Evolutionary conservation across 768 basidiomycete genomes (phyloP).

Genomic region (Podaxis carcinomalis): DNA sequence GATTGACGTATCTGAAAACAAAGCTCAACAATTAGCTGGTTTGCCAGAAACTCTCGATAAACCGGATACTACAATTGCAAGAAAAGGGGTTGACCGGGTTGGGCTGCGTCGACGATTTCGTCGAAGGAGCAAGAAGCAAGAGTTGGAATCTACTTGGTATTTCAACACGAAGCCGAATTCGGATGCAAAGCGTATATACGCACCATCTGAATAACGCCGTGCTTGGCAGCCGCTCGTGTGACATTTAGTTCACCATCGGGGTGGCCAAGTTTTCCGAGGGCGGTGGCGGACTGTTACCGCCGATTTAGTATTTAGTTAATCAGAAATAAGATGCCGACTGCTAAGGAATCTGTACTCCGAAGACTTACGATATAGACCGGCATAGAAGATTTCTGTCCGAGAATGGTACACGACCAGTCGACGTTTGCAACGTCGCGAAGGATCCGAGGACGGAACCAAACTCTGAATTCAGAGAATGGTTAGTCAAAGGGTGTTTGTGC

Average conservation of each 20-base stretch:
- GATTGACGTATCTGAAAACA: conserved; percentile 76
- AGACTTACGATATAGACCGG: conserved; percentile 53
- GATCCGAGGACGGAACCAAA: conserved; percentile 93
- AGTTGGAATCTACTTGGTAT: conserved; percentile 73
- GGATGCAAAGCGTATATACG: background rate
- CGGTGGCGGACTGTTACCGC: conserved; percentile 57
- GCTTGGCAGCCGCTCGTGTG: conserved; percentile 83
- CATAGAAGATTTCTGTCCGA: conserved; percentile 72
- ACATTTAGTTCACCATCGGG: conserved; percentile 92
- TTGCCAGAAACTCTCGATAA: background rate
- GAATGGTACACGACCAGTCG: conserved; percentile 78
- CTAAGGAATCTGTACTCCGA: conserved; percentile 7
- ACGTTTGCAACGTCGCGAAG: conserved; percentile 83
- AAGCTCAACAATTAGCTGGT: background rate
- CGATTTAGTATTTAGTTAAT: background rate
- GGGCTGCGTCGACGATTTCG: conserved; percentile 83
- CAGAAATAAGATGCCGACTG: background rate
- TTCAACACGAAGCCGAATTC: background rate
- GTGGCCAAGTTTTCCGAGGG: conserved; percentile 93
- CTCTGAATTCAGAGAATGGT: conserved; percentile 26
- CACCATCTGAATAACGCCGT: conserved; percentile 47
- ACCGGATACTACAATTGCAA: conserved; percentile 63
- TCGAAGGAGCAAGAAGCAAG: conserved; percentile 95
- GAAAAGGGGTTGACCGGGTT: conserved; percentile 77
- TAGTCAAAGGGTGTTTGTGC: background rate